phyloP scores from a whole-genome alignment of 2,329 filamentous ascomycete genomes.

The Ramularia endophylla region DNA sequence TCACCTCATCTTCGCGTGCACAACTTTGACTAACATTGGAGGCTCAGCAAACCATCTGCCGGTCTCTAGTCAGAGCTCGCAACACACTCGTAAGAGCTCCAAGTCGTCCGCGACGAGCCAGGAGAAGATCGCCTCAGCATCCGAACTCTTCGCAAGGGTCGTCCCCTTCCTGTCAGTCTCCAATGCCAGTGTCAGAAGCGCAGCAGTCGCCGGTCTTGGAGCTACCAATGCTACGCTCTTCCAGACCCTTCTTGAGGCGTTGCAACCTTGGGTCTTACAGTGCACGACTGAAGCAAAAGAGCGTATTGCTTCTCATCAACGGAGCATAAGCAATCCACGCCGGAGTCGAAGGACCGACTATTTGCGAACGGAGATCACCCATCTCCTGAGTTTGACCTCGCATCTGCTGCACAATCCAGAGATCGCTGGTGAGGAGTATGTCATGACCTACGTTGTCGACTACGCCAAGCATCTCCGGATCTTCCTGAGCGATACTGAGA shows the following conservation, averaged over 20 bases:
- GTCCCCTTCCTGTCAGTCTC: conserved; percentile 79
- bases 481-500: conserved; percentile 89
- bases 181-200: conserved; percentile 75
- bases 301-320: conserved; percentile 68
- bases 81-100: conserved; percentile 78
- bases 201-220: conserved; percentile 84
- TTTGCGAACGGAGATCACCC: conserved; percentile 86
- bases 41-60: conserved; percentile 58
- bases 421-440: conserved; percentile 73
- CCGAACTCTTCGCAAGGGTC: conserved; percentile 83
- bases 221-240: conserved; percentile 96
- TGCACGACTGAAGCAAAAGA: conserved; percentile 86
- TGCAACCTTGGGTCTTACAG: conserved; percentile 77
- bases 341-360: conserved; percentile 79
- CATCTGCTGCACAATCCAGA: conserved; percentile 76
- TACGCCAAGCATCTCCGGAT: conserved; percentile 91
- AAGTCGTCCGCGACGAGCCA: conserved; percentile 58
- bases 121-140: conserved; percentile 79
- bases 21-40: conserved; percentile 69
- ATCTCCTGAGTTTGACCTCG: conserved; percentile 91
- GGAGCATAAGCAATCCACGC: conserved; percentile 74
- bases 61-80: conserved; percentile 47
- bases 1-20: conserved; percentile 95
- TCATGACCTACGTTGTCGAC: conserved; percentile 77
- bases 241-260: conserved; percentile 78